Percentiles rank a stretch among this genome's conserved stretches.
Conservation (phyloP, 306 rosid genomes). For the Begonia peltatifolia region DNA sequence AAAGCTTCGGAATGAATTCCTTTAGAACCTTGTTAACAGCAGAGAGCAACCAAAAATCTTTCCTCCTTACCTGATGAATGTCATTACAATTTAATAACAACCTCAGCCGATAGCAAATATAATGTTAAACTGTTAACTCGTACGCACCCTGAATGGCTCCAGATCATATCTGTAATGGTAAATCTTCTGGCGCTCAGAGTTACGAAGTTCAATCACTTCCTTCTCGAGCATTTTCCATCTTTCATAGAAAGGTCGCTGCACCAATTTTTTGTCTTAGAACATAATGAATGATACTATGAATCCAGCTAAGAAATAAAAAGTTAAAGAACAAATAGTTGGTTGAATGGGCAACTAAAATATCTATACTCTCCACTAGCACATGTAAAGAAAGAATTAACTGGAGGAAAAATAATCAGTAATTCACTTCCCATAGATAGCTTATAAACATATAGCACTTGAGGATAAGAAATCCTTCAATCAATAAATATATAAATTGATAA, state of each 20-base stretch:
- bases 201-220: conserved; percentile 95
- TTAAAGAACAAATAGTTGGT: too few relatives aligned
- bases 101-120: conserved; percentile 7
- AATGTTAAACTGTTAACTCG: conserved; percentile 11
- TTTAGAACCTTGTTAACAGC: conserved; percentile 66
- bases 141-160: conserved; percentile 92
- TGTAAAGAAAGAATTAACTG: too few relatives aligned
- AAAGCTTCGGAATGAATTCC: conserved; percentile 87
- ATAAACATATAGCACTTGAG: too few relatives aligned
- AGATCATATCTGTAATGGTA: conserved; percentile 77
- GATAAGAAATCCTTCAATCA: too few relatives aligned
- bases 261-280: conserved; percentile 17
- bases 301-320: too few relatives aligned
- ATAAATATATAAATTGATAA: too few relatives aligned
- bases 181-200: conserved; percentile 50
- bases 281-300: not conserved
- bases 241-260: conserved; percentile 92
- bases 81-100: conserved; percentile 14
- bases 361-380: too few relatives aligned
- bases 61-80: conserved; percentile 80
- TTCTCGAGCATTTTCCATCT: conserved; percentile 98
- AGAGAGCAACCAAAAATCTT: conserved; percentile 93
- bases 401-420: too few relatives aligned
- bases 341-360: too few relatives aligned
- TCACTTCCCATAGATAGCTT: too few relatives aligned